Base-by-base conservation (phyloP, 2,329 filamentous ascomycete genomes). In the Microthyrium microscopicum region DNA sequence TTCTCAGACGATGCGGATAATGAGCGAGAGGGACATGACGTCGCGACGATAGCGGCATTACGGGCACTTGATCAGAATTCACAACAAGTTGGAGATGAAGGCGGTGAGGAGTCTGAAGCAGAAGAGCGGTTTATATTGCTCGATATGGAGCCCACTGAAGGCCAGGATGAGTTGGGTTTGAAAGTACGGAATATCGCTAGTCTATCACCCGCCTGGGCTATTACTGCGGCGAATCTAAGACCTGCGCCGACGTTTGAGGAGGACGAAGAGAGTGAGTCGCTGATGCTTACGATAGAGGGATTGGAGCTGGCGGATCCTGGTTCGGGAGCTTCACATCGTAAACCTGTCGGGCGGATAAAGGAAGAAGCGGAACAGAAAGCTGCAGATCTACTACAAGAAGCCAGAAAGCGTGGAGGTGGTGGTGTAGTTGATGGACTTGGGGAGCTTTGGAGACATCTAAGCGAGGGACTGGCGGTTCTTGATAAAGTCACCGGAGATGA, bases 1-100 rank as follows among this genome's bases (percentile, higher is more conserved):
- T 95, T 98, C 60, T 71, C 72, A 44, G 85, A 95, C 54, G 89
- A 95, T 55, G 84, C 94, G 49, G 70, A 74, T 2, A n/a, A n/a
- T n/a, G n/a, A n/a, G n/a, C n/a, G n/a, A n/a, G n/a, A n/a, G n/a
- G n/a, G n/a, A n/a, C n/a, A n/a, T n/a, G 78, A 85, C 29, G 61
- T 79, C 28, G 62, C 92, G 24, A 78, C 78, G 1, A 66, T 72
- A 24, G 74, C 78, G 2, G 66, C 67, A 4, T 53, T 75, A 38
- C 61, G 63, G 21, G 62, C 64, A 15, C 51, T 74, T 53, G 54
- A 70, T 50, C 34, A 59, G 22, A 50, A 55, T 35, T 20, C 58
- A 40, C 5, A 35, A 34, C 31, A 26, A 27, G 42, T 40, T 8
- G 15, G 18, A 6, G 20, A 37, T 9, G 44, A 50, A n/a, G 43